A percentile compares a stretch with the other conserved stretches of the same genome.
Conservation (phyloP, 306 rosid genomes). For the Vachellia collinsii region DNA sequence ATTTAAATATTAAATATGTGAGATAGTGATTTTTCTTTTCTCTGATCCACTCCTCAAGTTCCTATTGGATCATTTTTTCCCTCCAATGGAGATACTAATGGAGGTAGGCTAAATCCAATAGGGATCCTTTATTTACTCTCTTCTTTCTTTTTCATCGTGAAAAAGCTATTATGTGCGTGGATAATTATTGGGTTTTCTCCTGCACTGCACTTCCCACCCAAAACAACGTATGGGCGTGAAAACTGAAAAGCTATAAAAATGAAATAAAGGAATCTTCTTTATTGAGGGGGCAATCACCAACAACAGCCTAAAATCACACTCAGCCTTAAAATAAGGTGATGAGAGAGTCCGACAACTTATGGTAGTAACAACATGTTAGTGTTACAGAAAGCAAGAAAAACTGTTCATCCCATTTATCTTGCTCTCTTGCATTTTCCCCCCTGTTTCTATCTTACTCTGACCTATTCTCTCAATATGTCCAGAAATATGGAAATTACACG, state of each 20-base stretch:
- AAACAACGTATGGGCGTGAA: conserved; percentile 30
- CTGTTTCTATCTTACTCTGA: conserved; percentile 38
- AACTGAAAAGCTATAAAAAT: conserved; percentile 38
- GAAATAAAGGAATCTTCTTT: conserved; percentile 12
- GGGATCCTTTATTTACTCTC: conserved; percentile 17
- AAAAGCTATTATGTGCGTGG: conserved; percentile 37
- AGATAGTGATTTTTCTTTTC: conserved; percentile 22
- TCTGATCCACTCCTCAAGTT: conserved; percentile 35
- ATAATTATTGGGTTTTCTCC: conserved; percentile 33
- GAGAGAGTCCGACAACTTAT: conserved; percentile 34
- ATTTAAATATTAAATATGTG: conserved; percentile 28
- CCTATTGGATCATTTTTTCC: conserved; percentile 12
- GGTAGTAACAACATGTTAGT: conserved; percentile 27
- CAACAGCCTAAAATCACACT: conserved; percentile 35
- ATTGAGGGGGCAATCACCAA: conserved; percentile 35
- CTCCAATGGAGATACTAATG: not conserved
- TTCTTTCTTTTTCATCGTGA: conserved; percentile 43
- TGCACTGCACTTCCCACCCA: conserved; percentile 18
- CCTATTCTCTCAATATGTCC: conserved; percentile 48
- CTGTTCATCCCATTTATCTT: conserved; percentile 32
- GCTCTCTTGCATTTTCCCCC: not conserved
- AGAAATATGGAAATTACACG: conserved; percentile 73
- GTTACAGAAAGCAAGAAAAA: not conserved
- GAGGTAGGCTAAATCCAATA: not conserved
- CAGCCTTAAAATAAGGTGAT: conserved; percentile 67